Evolutionary conservation across 2,329 filamentous ascomycete species (phyloP), one percentile per base, ranked within the genome.

Genomic region (Exophiala oligosperma): DNA sequence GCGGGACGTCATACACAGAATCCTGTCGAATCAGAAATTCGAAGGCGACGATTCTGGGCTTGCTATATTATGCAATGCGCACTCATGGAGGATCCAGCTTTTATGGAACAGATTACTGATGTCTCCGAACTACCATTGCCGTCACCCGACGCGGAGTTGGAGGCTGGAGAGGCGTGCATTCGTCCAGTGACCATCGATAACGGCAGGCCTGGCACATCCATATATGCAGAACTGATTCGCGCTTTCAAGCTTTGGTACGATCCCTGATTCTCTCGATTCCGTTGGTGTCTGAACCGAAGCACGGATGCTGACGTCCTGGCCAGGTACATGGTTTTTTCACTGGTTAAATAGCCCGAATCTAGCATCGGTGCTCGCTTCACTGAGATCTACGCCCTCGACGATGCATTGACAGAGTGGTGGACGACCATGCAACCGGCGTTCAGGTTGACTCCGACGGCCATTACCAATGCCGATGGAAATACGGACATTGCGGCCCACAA

Each of bases 41-140:
- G 43, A 12, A 52, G 57, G 11, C 57, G 57, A 4, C 52, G 57
- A 8, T 28, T 56, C 6, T 60, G 57, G 57, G 47, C 57, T 12
- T 60, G 57, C 17, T 60, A 60, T 49, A 28, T 60, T 3, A 56
- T 52, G 47, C 52, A 60, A 24, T 60, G 57, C 26, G 26, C 35
- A 12, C 8, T 24, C 3, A 9, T 32, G 8, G 57, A 60, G 6
- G 40, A 14, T 24, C n/a, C 44, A 6, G 9, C 52, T 3, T 29
- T 52, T n/a, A 52, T 60, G n/a, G 57, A 60, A 23, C 48, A 52
- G 24, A 8, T 52, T 8, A 28, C 21, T 11, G 35, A 52, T 49
- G 8, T 56, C 8, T 32, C 41, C 9, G 49, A 29, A 3, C 49
- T 60, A 32, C 29, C 26, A 4, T 54, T 60, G 23, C 57, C 57